Base-by-base conservation (phyloP, 495 filamentous ascomycete species). In the Penicillium turbatum region DNA sequence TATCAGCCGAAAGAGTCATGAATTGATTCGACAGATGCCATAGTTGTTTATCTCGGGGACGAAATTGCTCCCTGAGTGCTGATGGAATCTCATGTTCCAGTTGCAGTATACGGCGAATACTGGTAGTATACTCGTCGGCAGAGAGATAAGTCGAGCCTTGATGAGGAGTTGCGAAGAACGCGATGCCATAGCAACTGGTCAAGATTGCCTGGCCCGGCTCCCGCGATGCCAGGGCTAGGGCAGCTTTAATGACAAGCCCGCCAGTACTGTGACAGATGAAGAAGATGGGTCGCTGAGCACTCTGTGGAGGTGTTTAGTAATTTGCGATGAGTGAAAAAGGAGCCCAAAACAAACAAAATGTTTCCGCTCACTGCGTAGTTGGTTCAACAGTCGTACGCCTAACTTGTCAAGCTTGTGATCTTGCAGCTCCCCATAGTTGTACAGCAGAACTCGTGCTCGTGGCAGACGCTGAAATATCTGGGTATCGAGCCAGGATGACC, bases 211-310 rank as follows among this genome's bases (percentile, higher is more conserved):
- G 58, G 38, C 37, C 70, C 63, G 59, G 58, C 49, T 67, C 55
- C 42, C 68, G 69, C 45, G 65, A 77, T 13, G 80, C 80, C 34
- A 68, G 65, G 4, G 78, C 69, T n/a, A 85, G 60, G n/a, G 79
- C 80, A 17, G 68, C 60, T 63, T 85, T 86, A 5, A 72, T 80
- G 2, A 85, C 80, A 43, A 85, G 64, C 3, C 83, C 84, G 6
- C 84, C 83, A 6, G 85, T 83, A 55, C 83, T 85, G 44, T 86
- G 84, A 29, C 77, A 85, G 17, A 87, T 72, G 58, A 86, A 84
- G 56, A 86, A 80, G 1, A 87, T 61, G 1, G 82, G 83, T 1
- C 83, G 69, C 16, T 61, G 60, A 13, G 51, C 46, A 16, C 56
- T 64, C 61, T 71, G 32, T 34, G 2, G 13, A 11, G 13, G 5